Percentiles rank a stretch among this genome's conserved stretches.
These are phyloP conservation scores for Neofusicoccum sp. DNA, from an alignment of 2,329 filamentous ascomycete genomes.

Conservation along the genomic window DNA sequence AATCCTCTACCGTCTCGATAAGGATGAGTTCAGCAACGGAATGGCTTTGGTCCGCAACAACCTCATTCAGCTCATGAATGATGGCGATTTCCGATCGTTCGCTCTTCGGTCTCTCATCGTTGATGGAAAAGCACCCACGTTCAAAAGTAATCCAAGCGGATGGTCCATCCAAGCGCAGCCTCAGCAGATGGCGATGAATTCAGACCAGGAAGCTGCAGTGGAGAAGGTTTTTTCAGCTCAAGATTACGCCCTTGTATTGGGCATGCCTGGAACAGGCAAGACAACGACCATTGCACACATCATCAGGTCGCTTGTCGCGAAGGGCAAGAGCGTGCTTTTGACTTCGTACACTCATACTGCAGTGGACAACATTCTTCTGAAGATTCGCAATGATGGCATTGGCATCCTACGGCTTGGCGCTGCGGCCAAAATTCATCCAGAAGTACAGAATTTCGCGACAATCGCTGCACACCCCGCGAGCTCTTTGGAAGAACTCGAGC, in stretches of 20 bases:
- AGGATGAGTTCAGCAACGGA: conserved; percentile 97
- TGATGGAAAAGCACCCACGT: conserved; percentile 71
- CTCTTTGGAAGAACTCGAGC: conserved; percentile 80
- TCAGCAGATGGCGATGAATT: conserved; percentile 71
- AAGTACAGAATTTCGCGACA: conserved; percentile 82
- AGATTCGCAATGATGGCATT: conserved; percentile 78
- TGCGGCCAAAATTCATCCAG: conserved; percentile 80
- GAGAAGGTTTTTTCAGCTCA: conserved; percentile 94
- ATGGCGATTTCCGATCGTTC: conserved; percentile 69
- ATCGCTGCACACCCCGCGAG: conserved; percentile 73
- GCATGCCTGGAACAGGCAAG: conserved; percentile 98
- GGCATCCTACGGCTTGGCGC: conserved; percentile 84
- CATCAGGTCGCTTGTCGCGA: conserved; percentile 82
- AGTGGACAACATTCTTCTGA: conserved; percentile 96
- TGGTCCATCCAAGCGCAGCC: conserved; percentile 60
- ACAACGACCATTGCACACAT: conserved; percentile 98
- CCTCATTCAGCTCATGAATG: conserved; percentile 87
- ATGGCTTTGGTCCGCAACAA: conserved; percentile 96
- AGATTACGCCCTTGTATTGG: conserved; percentile 95
- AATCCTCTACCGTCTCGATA: conserved; percentile 82
- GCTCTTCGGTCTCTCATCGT: conserved; percentile 80
- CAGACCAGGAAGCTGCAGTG: conserved; percentile 84
- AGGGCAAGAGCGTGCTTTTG: conserved; percentile 88
- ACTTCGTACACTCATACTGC: conserved; percentile 97
- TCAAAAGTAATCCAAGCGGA: conserved; percentile 67